Evolutionary conservation across 192 early-diverging fungal genomes (phyloP).

Genomic region (Chytriomyces hyalinus): DNA sequence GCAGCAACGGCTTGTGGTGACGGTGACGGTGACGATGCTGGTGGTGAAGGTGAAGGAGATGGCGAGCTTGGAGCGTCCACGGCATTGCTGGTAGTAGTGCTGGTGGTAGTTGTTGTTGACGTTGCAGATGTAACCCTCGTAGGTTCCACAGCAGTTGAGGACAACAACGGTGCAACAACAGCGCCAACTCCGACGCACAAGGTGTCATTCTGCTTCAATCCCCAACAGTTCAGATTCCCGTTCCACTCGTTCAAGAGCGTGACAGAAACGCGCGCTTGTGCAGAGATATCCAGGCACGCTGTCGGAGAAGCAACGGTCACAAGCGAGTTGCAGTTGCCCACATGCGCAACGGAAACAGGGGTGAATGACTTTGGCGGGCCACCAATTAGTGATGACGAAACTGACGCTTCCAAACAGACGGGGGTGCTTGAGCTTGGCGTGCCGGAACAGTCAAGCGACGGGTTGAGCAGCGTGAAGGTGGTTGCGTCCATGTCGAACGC

Average conservation of each 20-base stretch:
- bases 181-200: constrained; percentile 19
- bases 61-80: neutral
- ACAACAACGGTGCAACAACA: neutral
- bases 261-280: neutral
- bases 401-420: constrained; percentile 11
- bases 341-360: neutral
- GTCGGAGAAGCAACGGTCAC: constrained; percentile 8
- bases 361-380: neutral
- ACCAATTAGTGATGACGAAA: neutral
- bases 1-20: neutral
- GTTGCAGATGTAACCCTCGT: neutral
- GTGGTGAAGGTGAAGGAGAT: neutral
- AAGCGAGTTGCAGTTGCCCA: neutral
- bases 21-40: neutral
- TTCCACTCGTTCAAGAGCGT: constrained; percentile 19
- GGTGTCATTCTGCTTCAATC: constrained; percentile 27
- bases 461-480: constrained; percentile 16
- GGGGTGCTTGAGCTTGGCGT: neutral
- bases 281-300: constrained; percentile 14
- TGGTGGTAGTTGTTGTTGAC: neutral
- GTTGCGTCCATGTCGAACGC: constrained; percentile 14
- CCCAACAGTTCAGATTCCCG: constrained; percentile 22
- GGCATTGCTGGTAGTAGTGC: neutral
- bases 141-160: neutral
- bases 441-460: neutral